Evolutionary conservation across 75 land plant species (phyloP).

Genomic region (Picea glauca): DNA sequence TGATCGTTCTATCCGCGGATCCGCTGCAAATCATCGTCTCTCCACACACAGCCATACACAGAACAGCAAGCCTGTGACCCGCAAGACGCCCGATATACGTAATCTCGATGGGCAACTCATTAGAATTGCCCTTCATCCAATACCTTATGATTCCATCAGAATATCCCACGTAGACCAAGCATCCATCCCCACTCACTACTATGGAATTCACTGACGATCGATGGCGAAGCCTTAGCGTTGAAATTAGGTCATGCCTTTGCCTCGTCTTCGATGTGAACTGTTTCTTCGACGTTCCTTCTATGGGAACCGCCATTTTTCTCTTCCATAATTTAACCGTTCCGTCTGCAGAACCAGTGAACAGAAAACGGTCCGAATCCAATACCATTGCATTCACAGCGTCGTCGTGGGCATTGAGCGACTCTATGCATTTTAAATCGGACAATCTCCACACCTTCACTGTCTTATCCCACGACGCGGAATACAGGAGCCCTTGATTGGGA

Average conservation of each 20-base stretch:
- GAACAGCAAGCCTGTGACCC: slow-evolving; percentile 17
- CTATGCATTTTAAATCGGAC: slow-evolving; percentile 30
- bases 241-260: background rate
- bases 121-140: no score
- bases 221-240: background rate
- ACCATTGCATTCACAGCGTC: slow-evolving; percentile 36
- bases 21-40: slow-evolving; percentile 34
- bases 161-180: no score
- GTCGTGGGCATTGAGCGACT: slow-evolving; percentile 37
- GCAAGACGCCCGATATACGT: background rate
- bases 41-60: background rate
- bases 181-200: no score
- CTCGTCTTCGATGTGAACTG: slow-evolving; percentile 16
- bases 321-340: slow-evolving; percentile 25
- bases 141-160: no score
- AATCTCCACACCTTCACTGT: slow-evolving; percentile 66
- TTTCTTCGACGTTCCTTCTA: slow-evolving; percentile 12
- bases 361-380: background rate
- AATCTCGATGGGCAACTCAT: no score
- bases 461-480: slow-evolving; percentile 63
- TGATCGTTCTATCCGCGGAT: slow-evolving; percentile 59
- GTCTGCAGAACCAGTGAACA: slow-evolving; percentile 37
- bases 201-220: background rate
- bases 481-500: slow-evolving; percentile 32
- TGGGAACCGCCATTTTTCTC: background rate